phyloP scores from a whole-genome alignment of 148 eudicot genomes.

The Camellia sinensis region DNA sequence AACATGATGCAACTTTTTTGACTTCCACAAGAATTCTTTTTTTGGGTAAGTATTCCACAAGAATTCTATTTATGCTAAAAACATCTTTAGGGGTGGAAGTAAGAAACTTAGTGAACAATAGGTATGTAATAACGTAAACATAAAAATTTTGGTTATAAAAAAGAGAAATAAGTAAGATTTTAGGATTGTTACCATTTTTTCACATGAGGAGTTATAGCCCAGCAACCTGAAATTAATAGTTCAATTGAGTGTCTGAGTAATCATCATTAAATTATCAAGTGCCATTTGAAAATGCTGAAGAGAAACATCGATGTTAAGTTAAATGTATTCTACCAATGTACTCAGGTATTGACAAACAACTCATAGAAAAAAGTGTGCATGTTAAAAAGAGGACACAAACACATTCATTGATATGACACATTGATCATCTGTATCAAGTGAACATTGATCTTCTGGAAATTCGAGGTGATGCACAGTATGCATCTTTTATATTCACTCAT shows the following conservation, averaged over 20 bases:
- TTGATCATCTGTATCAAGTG: background rate
- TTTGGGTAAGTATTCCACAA: too few relatives aligned
- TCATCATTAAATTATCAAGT: conserved; percentile 4
- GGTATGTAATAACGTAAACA: background rate
- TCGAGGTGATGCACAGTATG: too few relatives aligned
- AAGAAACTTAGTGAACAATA: background rate
- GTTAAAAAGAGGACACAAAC: background rate
- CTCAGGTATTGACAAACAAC: background rate
- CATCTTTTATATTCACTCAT: background rate
- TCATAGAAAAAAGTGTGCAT: background rate
- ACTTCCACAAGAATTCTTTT: background rate
- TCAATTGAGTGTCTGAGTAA: conserved; percentile 4
- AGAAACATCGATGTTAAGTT: background rate
- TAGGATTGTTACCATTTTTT: conserved; percentile 42
- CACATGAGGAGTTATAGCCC: conserved; percentile 61
- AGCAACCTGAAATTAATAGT: conserved; percentile 69
- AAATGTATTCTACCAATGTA: background rate
- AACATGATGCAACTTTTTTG: background rate
- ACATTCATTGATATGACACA: background rate
- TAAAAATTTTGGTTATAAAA: background rate
- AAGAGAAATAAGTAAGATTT: background rate
- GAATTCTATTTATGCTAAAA: background rate
- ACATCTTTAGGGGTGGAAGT: background rate
- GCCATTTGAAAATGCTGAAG: background rate
- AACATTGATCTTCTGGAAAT: background rate